phyloP scores from a whole-genome alignment of 768 basidiomycete species.

The Trametes villosa region DNA sequence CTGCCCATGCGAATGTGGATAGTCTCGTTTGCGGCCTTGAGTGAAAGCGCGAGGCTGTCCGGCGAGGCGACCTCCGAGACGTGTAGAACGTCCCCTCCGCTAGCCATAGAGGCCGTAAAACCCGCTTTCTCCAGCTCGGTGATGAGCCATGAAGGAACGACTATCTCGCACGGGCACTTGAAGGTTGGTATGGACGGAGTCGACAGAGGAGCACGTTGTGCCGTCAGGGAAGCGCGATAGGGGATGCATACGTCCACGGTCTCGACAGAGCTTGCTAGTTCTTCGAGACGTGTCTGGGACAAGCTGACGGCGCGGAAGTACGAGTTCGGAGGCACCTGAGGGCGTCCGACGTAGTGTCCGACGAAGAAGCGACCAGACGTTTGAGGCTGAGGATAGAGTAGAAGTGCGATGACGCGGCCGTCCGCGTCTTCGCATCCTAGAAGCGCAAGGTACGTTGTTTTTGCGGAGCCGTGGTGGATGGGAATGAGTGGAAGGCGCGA shows the following conservation, averaged over 20 bases:
- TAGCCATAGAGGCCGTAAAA: background rate
- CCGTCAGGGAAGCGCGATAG: background rate
- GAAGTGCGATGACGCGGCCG: conserved; percentile 5
- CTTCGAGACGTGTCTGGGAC: background rate
- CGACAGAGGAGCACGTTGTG: background rate
- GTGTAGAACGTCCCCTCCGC: background rate
- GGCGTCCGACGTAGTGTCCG: conserved; percentile 20
- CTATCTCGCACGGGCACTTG: conserved; percentile 11
- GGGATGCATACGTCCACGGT: conserved; percentile 15
- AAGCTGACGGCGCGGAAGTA: conserved; percentile 13
- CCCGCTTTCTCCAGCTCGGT: background rate
- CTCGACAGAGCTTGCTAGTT: background rate
- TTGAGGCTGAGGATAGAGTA: conserved; percentile 12
- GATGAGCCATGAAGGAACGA: conserved; percentile 12
- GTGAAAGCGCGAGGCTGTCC: background rate
- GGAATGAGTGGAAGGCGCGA: conserved; percentile 10
- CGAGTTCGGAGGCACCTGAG: conserved; percentile 8
- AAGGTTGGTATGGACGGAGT: background rate
- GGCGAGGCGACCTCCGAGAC: background rate
- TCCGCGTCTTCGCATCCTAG: conserved; percentile 11
- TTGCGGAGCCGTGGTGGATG: background rate
- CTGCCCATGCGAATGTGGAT: conserved; percentile 15
- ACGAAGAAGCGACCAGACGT: conserved; percentile 10
- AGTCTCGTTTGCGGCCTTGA: background rate
- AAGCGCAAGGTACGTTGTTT: conserved; percentile 17